Conservation (phyloP, 2,329 filamentous ascomycete genomes). For the Aspergillus sp. region DNA sequence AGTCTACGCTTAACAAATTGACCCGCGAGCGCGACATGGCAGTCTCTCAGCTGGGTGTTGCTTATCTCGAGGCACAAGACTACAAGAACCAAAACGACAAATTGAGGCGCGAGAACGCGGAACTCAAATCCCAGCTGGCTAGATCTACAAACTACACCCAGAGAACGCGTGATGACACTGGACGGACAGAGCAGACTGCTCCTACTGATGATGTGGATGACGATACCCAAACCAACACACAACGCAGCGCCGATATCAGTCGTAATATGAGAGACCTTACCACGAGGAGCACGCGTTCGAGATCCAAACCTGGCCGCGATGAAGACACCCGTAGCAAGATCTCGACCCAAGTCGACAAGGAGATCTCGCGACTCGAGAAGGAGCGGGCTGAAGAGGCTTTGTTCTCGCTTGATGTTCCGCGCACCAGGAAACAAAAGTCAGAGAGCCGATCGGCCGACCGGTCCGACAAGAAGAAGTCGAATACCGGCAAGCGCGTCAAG, state of each 20-base stretch:
- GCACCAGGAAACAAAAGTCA: constrained; percentile 2
- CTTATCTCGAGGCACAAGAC: constrained; percentile 47
- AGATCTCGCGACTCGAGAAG: constrained; percentile 30
- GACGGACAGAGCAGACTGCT: constrained; percentile 19
- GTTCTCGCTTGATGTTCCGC: constrained; percentile 30
- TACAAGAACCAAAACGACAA: constrained; percentile 35
- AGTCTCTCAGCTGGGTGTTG: constrained; percentile 51
- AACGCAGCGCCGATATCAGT: constrained; percentile 21
- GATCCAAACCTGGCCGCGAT: constrained; percentile 16
- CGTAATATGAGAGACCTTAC: constrained; percentile 24
- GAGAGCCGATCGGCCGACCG: constrained; percentile 15
- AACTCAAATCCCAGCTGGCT: constrained; percentile 31
- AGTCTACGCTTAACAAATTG: constrained; percentile 49
- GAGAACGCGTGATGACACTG: constrained; percentile 22
- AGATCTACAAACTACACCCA: constrained; percentile 16
- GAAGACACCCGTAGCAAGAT: constrained; percentile 25
- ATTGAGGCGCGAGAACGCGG: constrained; percentile 31
- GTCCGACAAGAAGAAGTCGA: constrained; percentile 24
- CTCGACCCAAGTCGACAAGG: constrained; percentile 30
- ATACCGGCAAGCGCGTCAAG: constrained; percentile 34
- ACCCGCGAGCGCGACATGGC: constrained; percentile 53
- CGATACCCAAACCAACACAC: constrained; percentile 27
- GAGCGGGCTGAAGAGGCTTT: constrained; percentile 33
- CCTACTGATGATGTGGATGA: constrained; percentile 18
- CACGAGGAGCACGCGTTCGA: constrained; percentile 22